Percentiles rank a stretch among this genome's conserved stretches.
These are phyloP conservation scores for Farysia itapuensis DNA, from an alignment of 1,284 basidiomycete species.

Conservation along the genomic window DNA sequence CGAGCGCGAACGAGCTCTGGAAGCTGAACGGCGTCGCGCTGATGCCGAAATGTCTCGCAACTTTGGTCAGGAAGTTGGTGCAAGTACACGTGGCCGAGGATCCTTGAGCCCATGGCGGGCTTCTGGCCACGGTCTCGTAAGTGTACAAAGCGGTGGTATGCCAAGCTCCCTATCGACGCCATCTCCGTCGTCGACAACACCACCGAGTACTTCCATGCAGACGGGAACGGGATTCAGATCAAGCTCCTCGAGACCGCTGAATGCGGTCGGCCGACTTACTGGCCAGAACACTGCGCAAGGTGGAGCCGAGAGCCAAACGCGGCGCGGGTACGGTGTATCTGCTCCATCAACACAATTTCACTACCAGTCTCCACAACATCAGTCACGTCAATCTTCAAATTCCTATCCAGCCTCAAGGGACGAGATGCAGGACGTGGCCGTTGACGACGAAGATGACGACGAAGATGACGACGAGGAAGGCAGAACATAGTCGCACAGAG, in stretches of 20 bases:
- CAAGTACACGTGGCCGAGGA: constrained; percentile 27
- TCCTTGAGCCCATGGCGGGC: constrained; percentile 32
- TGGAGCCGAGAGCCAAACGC: neutral
- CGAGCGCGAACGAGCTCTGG: constrained; percentile 23
- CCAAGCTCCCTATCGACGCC: constrained; percentile 1
- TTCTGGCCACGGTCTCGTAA: no score
- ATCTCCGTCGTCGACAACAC: neutral
- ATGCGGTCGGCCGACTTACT: no score
- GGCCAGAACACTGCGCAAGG: neutral
- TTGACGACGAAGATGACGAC: constrained; percentile 9
- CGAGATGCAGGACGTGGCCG: constrained; percentile 10
- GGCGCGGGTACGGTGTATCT: constrained; percentile 19
- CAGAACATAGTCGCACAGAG: no score
- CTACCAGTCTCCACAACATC: constrained; percentile 7
- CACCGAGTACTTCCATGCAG: constrained; percentile 1
- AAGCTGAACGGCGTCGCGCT: constrained; percentile 27
- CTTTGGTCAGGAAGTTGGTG: constrained; percentile 38
- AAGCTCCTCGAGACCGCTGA: constrained; percentile 12
- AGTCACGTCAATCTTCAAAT: neutral
- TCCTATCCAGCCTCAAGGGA: constrained; percentile 18
- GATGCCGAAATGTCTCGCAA: constrained; percentile 43
- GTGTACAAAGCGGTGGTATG: no score
- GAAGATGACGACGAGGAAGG: no score
- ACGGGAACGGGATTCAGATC: constrained; percentile 3
- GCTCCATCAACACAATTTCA: constrained; percentile 25